Conservation (phyloP, 495 filamentous ascomycete species). For the Talaromyces borbonicus region DNA sequence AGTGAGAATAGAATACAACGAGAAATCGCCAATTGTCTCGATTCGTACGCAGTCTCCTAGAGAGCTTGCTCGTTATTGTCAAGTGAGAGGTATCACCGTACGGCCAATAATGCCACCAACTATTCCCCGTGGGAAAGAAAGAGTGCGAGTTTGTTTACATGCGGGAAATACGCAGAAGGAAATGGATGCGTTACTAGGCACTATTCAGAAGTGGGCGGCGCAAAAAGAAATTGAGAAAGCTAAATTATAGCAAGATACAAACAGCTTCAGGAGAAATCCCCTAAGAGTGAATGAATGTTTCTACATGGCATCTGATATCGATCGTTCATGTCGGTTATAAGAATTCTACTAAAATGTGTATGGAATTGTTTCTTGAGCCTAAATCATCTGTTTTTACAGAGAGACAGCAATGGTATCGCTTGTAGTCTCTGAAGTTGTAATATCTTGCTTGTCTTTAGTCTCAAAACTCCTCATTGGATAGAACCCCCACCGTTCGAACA, state of each 20-base stretch:
- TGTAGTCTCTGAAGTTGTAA: background rate
- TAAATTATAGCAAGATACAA: background rate
- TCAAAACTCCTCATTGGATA: constrained; percentile 55
- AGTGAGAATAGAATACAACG: constrained; percentile 9
- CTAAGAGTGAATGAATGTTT: too few species aligned
- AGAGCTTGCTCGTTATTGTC: constrained; percentile 16
- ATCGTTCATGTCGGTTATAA: too few species aligned
- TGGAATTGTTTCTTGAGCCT: too few species aligned
- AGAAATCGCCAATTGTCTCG: constrained; percentile 13
- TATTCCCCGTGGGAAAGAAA: constrained; percentile 19
- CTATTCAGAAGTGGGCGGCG: constrained; percentile 20
- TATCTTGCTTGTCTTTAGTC: constrained; percentile 1
- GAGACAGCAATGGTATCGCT: too few species aligned
- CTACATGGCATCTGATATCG: too few species aligned
- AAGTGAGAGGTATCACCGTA: constrained; percentile 15
- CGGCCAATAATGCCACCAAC: constrained; percentile 21
- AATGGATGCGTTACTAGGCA: constrained; percentile 14
- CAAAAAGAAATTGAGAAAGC: constrained; percentile 3
- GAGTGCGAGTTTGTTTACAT: constrained; percentile 24
- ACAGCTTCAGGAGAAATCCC: too few species aligned
- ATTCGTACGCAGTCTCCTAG: constrained; percentile 12
- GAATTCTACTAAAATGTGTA: too few species aligned
- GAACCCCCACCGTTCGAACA: constrained; percentile 73
- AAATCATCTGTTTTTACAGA: too few species aligned
- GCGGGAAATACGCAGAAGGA: constrained; percentile 20